phyloP scores from a whole-genome alignment of 257 asterid species.

The Parsonsia alboflavescens region DNA sequence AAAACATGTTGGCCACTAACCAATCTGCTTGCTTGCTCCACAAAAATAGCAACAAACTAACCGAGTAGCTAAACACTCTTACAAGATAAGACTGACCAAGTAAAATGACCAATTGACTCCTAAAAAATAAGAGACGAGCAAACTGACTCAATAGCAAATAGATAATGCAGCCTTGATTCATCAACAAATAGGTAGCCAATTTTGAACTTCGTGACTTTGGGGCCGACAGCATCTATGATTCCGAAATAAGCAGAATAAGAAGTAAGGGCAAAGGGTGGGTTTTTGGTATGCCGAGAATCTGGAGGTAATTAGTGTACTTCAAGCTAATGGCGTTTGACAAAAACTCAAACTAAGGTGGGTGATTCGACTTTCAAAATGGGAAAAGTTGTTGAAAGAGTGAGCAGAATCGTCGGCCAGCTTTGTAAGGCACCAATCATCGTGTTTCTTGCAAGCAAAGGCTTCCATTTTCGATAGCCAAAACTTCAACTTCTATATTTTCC shows the following conservation, averaged over 20 bases:
- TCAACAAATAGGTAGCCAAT: conserved; percentile 75
- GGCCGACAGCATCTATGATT: conserved; percentile 61
- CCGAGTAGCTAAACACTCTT: too few species aligned
- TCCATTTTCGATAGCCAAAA: conserved; percentile 55
- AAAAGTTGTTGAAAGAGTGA: conserved; percentile 38
- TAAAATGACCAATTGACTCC: too few species aligned
- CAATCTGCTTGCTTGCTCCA: too few species aligned
- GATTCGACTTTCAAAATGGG: conserved; percentile 64
- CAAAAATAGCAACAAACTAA: too few species aligned
- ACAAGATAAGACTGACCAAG: too few species aligned
- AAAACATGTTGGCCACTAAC: too few species aligned
- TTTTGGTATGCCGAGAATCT: conserved; percentile 80
- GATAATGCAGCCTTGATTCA: too few species aligned
- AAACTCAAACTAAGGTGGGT: conserved; percentile 64
- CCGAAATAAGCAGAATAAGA: conserved; percentile 95
- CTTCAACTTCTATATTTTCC: too few species aligned
- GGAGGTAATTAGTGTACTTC: conserved; percentile 92
- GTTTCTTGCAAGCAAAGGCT: conserved; percentile 68
- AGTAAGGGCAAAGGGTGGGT: conserved; percentile 68
- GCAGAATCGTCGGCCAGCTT: conserved; percentile 37
- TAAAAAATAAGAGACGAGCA: too few species aligned
- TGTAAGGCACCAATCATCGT: conserved; percentile 65
- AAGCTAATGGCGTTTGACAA: conserved; percentile 85
- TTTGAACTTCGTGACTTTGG: conserved; percentile 66
- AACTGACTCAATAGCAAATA: too few species aligned